Evolutionary conservation across 306 rosid species (phyloP), one percentile per base, ranked within the genome.

Genomic region (Cicer chorassanicum): DNA sequence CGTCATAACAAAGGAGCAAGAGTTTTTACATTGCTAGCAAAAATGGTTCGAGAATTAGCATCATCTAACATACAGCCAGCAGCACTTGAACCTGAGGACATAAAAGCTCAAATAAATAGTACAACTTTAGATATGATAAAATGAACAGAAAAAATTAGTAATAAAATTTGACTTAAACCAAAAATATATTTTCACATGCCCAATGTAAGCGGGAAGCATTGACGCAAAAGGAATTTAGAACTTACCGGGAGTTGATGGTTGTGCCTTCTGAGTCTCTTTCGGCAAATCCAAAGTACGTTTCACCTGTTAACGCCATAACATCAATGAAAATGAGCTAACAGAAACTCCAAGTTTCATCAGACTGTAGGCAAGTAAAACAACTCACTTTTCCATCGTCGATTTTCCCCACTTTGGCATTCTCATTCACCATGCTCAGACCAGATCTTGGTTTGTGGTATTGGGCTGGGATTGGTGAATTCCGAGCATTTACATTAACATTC

Each of bases 11-110:
- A 9, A 66, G 64, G 53, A 64, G 75, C 8, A 75, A 13, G 49
- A 74, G 82, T 39, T 44, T 70, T 87, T 91, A 93, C 97, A 87
- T 93, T 93, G 91, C 89, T 91, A 72, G 87, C 88, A 87, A 89
- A 93, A 48, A 93, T 90, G 41, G 94, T 91, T 79, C 97, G 89
- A 75, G 94, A 82, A 81, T 91, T 94, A 14, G 85, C 89, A 86
- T 92, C 96, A 73, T 89, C 92, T 82, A 83, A 74, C 44, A 87
- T 87, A 73, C 86, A 93, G 44, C 84, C 87, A 61, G 82, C 68
- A 41, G 86, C 78, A 77, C 82, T 67, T 13, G 74, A 71, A 79
- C 97, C 97, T 91, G 85, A 78, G 7, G 55, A 84, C 62, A 72
- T 61, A 67, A 9, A 19, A 75, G 45, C 24, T 21, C 18, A 43